Evolutionary conservation across 495 filamentous ascomycete genomes (phyloP).

Genomic region (Staphylotrichum longicolle): DNA sequence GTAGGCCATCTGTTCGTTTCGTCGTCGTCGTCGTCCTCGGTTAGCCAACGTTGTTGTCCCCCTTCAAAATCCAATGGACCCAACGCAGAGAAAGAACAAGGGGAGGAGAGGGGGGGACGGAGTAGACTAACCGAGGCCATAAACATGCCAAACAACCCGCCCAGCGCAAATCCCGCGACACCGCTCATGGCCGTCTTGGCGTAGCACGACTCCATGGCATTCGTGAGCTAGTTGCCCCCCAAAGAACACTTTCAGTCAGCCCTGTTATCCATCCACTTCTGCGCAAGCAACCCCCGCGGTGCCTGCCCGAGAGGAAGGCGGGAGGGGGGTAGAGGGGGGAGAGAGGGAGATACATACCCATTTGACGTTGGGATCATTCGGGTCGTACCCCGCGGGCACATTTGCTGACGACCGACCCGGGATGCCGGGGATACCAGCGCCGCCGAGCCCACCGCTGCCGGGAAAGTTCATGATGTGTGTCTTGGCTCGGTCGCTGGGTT

Average conservation of each 20-base stretch:
- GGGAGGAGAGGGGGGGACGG: not conserved
- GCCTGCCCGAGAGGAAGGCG: too few species aligned
- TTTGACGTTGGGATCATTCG: slow-evolving; percentile 46
- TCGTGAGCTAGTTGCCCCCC: slow-evolving; percentile 33
- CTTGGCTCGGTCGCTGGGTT: too few species aligned
- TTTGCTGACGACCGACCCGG: slow-evolving; percentile 16
- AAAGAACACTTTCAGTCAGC: too few species aligned
- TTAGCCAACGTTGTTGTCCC: not conserved
- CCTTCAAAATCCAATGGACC: too few species aligned
- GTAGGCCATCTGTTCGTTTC: slow-evolving; percentile 36
- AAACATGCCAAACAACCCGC: slow-evolving; percentile 90
- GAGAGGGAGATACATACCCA: slow-evolving; percentile 16
- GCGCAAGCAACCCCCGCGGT: not conserved
- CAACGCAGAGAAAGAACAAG: too few species aligned
- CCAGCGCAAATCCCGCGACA: slow-evolving; percentile 83
- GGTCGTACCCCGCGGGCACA: slow-evolving; percentile 30
- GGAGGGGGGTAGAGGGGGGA: too few species aligned
- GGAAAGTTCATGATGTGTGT: slow-evolving; percentile 23
- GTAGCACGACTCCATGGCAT: slow-evolving; percentile 83
- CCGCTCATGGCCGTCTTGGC: slow-evolving; percentile 80
- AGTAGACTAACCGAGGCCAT: slow-evolving; percentile 75
- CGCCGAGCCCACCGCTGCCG: slow-evolving; percentile 16
- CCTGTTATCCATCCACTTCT: not conserved
- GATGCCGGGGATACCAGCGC: slow-evolving; percentile 25
- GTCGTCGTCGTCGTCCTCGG: not conserved